A percentile compares a stretch with the other conserved stretches of the same genome.
Conservation (phyloP, 116 monocot genomes). For the Phalaenopsis hybrid region DNA sequence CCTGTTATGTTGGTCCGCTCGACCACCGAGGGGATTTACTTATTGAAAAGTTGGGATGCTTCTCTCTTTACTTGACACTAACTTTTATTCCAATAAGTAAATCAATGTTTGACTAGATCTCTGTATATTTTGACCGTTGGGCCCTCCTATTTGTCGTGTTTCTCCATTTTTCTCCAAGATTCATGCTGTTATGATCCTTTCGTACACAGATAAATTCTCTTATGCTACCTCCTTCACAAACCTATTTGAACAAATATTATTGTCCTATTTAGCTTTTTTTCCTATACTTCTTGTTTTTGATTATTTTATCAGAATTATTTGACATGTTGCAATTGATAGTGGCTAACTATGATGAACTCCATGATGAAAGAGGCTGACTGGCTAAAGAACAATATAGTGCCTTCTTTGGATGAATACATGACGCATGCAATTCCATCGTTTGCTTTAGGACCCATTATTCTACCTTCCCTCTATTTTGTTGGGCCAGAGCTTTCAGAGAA, state of each 20-base stretch:
- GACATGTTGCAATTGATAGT: slow-evolving; percentile 25
- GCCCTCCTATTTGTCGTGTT: too few species aligned
- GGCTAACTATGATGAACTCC: slow-evolving; percentile 58
- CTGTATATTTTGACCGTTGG: too few species aligned
- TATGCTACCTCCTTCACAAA: background rate
- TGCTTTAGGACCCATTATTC: slow-evolving; percentile 70
- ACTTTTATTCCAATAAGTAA: too few species aligned
- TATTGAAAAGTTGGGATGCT: too few species aligned
- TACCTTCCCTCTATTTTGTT: slow-evolving; percentile 66
- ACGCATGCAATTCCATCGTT: slow-evolving; percentile 65
- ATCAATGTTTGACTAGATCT: too few species aligned
- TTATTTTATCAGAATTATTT: background rate
- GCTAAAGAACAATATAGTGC: slow-evolving; percentile 40
- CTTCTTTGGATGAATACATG: slow-evolving; percentile 66
- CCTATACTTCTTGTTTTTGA: background rate
- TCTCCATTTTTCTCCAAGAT: too few species aligned
- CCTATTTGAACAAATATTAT: background rate
- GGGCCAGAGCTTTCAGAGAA: slow-evolving; percentile 50
- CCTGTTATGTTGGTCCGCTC: too few species aligned
- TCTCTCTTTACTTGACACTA: too few species aligned
- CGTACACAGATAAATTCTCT: background rate
- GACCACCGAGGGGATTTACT: too few species aligned
- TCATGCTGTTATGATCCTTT: too few species aligned
- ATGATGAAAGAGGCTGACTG: slow-evolving; percentile 79
- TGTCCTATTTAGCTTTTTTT: background rate